These are phyloP conservation scores for Xylariaceae sp. DNA, from an alignment of 2,329 filamentous ascomycete species.

Conservation along the genomic window DNA sequence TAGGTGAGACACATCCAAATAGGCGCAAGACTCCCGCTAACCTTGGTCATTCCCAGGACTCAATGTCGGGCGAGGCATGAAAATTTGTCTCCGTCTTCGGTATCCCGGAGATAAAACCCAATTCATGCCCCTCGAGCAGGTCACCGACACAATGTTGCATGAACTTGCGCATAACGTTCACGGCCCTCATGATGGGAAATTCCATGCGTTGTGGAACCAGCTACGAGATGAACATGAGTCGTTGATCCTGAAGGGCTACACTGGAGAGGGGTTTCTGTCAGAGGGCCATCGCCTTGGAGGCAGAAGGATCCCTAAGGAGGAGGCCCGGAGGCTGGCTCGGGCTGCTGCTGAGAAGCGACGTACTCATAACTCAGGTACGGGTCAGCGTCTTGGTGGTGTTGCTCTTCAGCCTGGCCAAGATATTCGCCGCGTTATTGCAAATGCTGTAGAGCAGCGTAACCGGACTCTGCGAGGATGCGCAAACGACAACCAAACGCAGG, in stretches of 20 bases:
- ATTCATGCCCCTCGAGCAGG: conserved; percentile 75
- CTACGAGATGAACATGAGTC: conserved; percentile 80
- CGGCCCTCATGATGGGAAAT: conserved; percentile 77
- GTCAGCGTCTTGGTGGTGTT: conserved; percentile 68
- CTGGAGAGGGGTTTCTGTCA: conserved; percentile 81
- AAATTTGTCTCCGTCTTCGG: conserved; percentile 78
- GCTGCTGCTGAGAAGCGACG: conserved; percentile 69
- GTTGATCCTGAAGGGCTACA: conserved; percentile 76
- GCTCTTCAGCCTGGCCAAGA: conserved; percentile 53
- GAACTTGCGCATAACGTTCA: conserved; percentile 86
- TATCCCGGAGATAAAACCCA: conserved; percentile 69
- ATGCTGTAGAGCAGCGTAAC: conserved; percentile 66
- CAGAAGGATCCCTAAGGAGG: conserved; percentile 59
- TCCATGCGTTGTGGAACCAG: conserved; percentile 85
- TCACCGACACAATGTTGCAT: conserved; percentile 90
- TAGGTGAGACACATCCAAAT: conserved; percentile 49
- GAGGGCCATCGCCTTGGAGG: conserved; percentile 72
- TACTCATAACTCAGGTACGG: conserved; percentile 55
- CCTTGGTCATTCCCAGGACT: conserved; percentile 47
- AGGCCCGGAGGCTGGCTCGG: conserved; percentile 71
- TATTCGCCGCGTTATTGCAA: conserved; percentile 67
- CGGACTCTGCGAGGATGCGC: conserved; percentile 71
- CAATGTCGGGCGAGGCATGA: conserved; percentile 72
- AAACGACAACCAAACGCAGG: conserved; percentile 62
- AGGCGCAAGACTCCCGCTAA: not conserved